These are phyloP conservation scores for Karstenula rhodostoma DNA, from an alignment of 2,329 filamentous ascomycete genomes.

Conservation along the genomic window DNA sequence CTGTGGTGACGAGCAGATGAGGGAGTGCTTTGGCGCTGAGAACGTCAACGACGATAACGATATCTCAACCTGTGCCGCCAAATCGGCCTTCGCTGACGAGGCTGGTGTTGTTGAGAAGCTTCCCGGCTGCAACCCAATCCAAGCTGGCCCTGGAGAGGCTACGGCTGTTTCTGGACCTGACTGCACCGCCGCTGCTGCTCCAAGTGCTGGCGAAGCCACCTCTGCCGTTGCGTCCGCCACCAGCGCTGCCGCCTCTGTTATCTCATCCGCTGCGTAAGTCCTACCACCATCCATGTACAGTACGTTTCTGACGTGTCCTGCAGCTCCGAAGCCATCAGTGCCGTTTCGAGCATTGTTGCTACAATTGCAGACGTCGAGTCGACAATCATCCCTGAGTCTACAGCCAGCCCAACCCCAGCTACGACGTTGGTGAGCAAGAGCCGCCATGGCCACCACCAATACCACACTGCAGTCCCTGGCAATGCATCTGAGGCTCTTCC, in stretches of 20 bases:
- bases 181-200: conserved; percentile 32
- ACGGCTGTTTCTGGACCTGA: conserved; percentile 36
- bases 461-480: conserved; percentile 9
- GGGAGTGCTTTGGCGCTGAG: conserved; percentile 46
- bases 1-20: conserved; percentile 45
- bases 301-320: neutral
- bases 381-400: neutral
- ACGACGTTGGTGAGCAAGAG: neutral
- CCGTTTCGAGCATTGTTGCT: conserved; percentile 4
- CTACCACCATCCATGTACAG: neutral
- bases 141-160: conserved; percentile 44
- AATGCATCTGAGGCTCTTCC: conserved; percentile 14
- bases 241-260: conserved; percentile 12
- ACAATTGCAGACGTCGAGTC: neutral
- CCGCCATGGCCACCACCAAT: neutral
- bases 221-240: conserved; percentile 13
- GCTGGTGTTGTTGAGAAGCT: conserved; percentile 37
- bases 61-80: conserved; percentile 40
- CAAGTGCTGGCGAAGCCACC: conserved; percentile 17
- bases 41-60: conserved; percentile 45
- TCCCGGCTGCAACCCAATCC: conserved; percentile 51
- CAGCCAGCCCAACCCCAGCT: neutral
- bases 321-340: conserved; percentile 12
- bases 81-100: conserved; percentile 25
- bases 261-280: conserved; percentile 20